phyloP scores from a whole-genome alignment of 768 basidiomycete genomes.

The Mycena floridula region DNA sequence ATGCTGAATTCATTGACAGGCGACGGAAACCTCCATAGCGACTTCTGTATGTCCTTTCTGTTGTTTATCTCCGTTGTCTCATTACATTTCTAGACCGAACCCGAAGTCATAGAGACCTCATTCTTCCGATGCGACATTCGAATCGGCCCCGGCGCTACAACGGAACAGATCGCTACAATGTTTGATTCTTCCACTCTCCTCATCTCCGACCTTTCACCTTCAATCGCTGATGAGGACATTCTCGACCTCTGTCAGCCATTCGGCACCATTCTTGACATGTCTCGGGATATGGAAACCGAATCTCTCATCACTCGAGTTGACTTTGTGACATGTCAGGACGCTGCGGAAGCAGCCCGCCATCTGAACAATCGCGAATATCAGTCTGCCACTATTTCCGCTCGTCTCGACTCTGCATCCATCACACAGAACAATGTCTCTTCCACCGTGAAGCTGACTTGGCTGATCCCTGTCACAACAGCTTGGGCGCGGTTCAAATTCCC shows the following conservation, averaged over 20 bases:
- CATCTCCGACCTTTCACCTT: slow-evolving; percentile 2
- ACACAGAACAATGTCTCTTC: slow-evolving; percentile 14
- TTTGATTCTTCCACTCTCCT: slow-evolving; percentile 5
- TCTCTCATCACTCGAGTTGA: background rate
- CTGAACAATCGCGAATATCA: background rate
- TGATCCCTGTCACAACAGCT: slow-evolving; percentile 32
- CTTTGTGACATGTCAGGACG: background rate
- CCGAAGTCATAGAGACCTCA: background rate
- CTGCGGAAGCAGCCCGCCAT: slow-evolving; percentile 2
- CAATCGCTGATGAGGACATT: slow-evolving; percentile 1
- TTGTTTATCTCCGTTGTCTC: background rate
- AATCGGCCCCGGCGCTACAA: slow-evolving; percentile 5
- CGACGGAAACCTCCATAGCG: background rate
- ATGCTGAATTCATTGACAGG: background rate
- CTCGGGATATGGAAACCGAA: background rate
- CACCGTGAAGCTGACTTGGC: slow-evolving; percentile 39
- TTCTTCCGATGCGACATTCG: slow-evolving; percentile 4
- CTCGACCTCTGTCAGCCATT: slow-evolving; percentile 1
- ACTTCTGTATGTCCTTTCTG: no score
- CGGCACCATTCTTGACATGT: slow-evolving; percentile 1
- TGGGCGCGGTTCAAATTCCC: slow-evolving; percentile 42
- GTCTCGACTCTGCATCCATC: slow-evolving; percentile 5
- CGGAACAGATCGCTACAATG: slow-evolving; percentile 5
- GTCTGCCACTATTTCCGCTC: slow-evolving; percentile 1
- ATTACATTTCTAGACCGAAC: background rate